Evolutionary conservation across 345 rosid genomes (phyloP).

Genomic region (Syzygium oleosum): DNA sequence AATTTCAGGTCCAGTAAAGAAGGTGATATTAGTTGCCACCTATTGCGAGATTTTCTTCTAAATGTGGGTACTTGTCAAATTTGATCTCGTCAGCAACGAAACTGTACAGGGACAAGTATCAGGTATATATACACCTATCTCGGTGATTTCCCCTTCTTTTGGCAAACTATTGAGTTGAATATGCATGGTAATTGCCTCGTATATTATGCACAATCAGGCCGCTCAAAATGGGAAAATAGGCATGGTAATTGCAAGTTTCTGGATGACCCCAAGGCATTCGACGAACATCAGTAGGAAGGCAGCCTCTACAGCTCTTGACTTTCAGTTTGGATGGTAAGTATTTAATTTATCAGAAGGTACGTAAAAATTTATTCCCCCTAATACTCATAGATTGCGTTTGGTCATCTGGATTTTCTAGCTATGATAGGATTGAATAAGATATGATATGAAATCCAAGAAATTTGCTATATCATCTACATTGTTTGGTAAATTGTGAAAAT

Average conservation of each 20-base stretch:
- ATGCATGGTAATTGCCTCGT: background rate
- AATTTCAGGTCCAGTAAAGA: too few species aligned
- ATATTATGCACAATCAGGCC: constrained; percentile 4
- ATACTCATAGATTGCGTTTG: too few species aligned
- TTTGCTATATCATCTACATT: too few species aligned
- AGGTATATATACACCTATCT: constrained; percentile 9
- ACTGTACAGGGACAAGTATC: constrained; percentile 24
- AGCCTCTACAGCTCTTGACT: constrained; percentile 1
- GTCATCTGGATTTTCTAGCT: too few species aligned
- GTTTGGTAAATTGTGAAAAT: too few species aligned
- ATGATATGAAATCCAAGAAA: too few species aligned
- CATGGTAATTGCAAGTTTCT: constrained; percentile 3
- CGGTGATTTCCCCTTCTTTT: background rate
- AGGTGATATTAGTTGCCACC: too few species aligned
- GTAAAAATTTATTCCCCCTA: background rate
- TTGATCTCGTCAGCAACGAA: constrained; percentile 7
- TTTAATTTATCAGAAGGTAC: background rate
- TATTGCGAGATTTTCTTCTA: too few species aligned
- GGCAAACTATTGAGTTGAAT: background rate
- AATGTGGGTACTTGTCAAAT: too few species aligned
- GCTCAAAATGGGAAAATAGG: constrained; percentile 31
- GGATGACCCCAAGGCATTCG: constrained; percentile 17
- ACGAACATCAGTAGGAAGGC: constrained; percentile 6
- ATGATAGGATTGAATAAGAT: too few species aligned
- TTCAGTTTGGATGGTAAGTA: constrained; percentile 12